These are phyloP conservation scores for Trametes cingulata DNA, from an alignment of 768 basidiomycete genomes.

Conservation along the genomic window DNA sequence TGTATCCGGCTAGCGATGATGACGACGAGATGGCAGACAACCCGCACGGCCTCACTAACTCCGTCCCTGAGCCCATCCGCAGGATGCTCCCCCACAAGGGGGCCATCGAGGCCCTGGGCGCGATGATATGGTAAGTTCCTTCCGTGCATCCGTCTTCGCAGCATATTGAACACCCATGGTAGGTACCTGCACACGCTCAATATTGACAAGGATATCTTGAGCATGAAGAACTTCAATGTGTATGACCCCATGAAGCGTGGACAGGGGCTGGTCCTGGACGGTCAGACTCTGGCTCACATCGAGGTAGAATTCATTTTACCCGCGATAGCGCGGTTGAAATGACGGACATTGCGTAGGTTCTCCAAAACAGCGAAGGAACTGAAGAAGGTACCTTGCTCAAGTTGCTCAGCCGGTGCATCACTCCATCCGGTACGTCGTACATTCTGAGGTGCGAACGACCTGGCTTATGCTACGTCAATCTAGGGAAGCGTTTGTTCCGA, in stretches of 20 bases:
- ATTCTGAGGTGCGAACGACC: background rate
- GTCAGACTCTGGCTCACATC: slow-evolving; percentile 92
- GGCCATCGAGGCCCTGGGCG: slow-evolving; percentile 86
- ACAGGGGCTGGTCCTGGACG: slow-evolving; percentile 85
- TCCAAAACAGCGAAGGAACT: slow-evolving; percentile 92
- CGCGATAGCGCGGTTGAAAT: background rate
- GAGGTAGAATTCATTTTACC: slow-evolving; percentile 54
- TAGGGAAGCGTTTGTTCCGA: slow-evolving; percentile 93
- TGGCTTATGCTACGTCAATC: background rate
- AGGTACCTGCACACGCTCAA: slow-evolving; percentile 92
- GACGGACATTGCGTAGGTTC: slow-evolving; percentile 46
- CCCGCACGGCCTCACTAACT: slow-evolving; percentile 35
- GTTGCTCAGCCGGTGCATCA: slow-evolving; percentile 79
- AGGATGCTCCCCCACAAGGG: slow-evolving; percentile 62
- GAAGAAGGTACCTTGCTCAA: slow-evolving; percentile 88
- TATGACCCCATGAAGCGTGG: slow-evolving; percentile 95
- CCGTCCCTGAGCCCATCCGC: slow-evolving; percentile 72
- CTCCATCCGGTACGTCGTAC: slow-evolving; percentile 76
- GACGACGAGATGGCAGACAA: slow-evolving; percentile 52
- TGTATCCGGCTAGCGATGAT: slow-evolving; percentile 54
- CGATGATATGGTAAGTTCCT: slow-evolving; percentile 78
- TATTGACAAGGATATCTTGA: slow-evolving; percentile 92
- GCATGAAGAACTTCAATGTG: slow-evolving; percentile 96
- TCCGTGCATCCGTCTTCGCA: slow-evolving; percentile 18
- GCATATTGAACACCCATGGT: slow-evolving; percentile 20